Conservation (phyloP, 352 stramenopile species). For the Globisporangium mamillatum region DNA sequence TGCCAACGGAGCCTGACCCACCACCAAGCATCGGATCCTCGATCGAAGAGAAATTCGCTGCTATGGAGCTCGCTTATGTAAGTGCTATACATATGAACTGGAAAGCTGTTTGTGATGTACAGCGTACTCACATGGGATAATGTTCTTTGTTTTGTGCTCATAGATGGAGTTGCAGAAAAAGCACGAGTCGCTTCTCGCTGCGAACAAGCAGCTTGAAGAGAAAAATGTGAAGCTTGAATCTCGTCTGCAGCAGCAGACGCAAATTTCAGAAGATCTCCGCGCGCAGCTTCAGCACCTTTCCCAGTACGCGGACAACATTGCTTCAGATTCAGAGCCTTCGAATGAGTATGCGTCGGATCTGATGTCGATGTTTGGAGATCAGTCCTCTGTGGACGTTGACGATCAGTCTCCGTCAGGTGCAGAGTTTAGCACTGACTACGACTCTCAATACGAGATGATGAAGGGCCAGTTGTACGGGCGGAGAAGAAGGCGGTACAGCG, state of each 20-base stretch:
- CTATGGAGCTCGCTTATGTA: conserved; percentile 43
- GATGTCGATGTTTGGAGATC: conserved; percentile 45
- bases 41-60: conserved; percentile 48
- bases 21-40: conserved; percentile 20
- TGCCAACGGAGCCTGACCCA: conserved; percentile 13
- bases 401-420: conserved; percentile 33
- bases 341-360: conserved; percentile 50
- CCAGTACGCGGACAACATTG: conserved; percentile 65
- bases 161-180: conserved; percentile 57
- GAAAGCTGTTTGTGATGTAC: background rate
- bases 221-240: conserved; percentile 69
- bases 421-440: conserved; percentile 38
- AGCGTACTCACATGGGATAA: background rate
- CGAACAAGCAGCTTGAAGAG: conserved; percentile 49
- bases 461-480: conserved; percentile 22
- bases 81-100: background rate
- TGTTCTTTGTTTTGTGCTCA: background rate
- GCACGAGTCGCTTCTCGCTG: conserved; percentile 39
- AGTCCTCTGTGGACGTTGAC: conserved; percentile 31
- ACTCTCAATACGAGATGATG: conserved; percentile 38
- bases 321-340: conserved; percentile 52
- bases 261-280: conserved; percentile 56
- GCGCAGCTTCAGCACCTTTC: conserved; percentile 69
- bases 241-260: conserved; percentile 60
- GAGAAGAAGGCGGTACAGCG: conserved; percentile 23